Evolutionary conservation across 345 rosid genomes (phyloP).

Genomic region (Pelargonium nanum): DNA sequence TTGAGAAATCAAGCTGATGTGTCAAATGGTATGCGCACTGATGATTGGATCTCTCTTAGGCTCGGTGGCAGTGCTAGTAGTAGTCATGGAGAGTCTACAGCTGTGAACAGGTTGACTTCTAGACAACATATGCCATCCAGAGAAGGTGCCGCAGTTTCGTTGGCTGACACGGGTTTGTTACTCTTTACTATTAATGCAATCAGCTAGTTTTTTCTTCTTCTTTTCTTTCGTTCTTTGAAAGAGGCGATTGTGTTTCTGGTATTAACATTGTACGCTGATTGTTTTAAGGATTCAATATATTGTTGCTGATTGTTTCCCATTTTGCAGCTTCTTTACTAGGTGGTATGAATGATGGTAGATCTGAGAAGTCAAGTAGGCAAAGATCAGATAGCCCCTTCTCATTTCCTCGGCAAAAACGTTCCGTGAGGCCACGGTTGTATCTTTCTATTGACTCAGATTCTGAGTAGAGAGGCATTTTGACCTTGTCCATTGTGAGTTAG

Average conservation of each 20-base stretch:
- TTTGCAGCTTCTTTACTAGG: conserved; percentile 75
- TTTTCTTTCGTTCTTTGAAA: too few relatives aligned
- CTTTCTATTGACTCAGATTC: conserved; percentile 78
- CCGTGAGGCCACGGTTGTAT: conserved; percentile 63
- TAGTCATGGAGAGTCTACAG: conserved; percentile 33
- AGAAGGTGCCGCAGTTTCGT: conserved; percentile 41
- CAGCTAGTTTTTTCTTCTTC: background rate
- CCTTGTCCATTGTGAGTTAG: conserved; percentile 4
- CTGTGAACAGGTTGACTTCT: conserved; percentile 42
- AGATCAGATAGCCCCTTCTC: conserved; percentile 65
- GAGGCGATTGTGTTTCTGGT: background rate
- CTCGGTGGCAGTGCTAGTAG: conserved; percentile 70
- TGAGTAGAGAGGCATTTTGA: conserved; percentile 29
- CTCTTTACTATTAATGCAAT: background rate
- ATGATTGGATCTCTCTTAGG: conserved; percentile 91
- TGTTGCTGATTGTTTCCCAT: conserved; percentile 13
- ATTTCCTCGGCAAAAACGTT: conserved; percentile 81
- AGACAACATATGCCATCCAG: conserved; percentile 44
- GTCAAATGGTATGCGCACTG: conserved; percentile 62
- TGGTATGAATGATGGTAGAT: conserved; percentile 61
- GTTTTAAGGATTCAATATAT: background rate
- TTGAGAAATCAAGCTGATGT: conserved; percentile 53
- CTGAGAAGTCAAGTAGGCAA: conserved; percentile 54
- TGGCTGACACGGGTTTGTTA: conserved; percentile 74
- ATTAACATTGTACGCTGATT: background rate